Percentiles rank a stretch among this genome's conserved stretches.
phyloP scores from a whole-genome alignment of 2,329 filamentous ascomycete species.

The Coleophoma eucalyptorum region DNA sequence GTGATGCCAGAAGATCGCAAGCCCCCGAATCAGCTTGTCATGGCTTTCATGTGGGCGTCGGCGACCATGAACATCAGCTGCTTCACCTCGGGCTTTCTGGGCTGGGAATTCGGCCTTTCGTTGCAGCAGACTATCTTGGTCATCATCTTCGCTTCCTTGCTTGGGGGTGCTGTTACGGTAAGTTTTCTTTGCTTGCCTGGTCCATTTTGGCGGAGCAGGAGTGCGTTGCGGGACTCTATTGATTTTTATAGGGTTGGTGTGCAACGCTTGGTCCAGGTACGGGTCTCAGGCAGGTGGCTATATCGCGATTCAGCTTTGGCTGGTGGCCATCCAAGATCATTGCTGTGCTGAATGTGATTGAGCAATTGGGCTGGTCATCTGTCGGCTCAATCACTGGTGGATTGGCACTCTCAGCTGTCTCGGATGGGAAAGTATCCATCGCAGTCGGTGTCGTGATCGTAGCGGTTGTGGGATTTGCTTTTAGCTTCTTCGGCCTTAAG shows the following conservation, averaged over 20 bases:
- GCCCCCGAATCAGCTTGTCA: constrained; percentile 37
- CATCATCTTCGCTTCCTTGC: constrained; percentile 40
- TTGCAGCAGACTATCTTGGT: constrained; percentile 40
- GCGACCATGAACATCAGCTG: constrained; percentile 47
- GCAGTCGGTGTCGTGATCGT: constrained; percentile 17
- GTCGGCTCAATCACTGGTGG: constrained; percentile 19
- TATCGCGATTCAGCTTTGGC: constrained; percentile 44
- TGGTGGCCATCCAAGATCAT: constrained; percentile 48
- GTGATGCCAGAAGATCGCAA: constrained; percentile 39
- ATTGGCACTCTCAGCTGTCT: constrained; percentile 15
- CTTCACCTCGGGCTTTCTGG: constrained; percentile 48
- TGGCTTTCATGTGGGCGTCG: constrained; percentile 49
- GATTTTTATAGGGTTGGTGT: constrained; percentile 34
- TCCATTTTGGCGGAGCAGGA: not conserved
- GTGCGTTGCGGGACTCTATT: not conserved
- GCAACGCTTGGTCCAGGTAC: constrained; percentile 46
- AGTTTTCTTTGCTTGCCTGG: constrained; percentile 5
- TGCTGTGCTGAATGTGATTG: constrained; percentile 33
- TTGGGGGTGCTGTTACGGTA: constrained; percentile 36
- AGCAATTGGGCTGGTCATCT: constrained; percentile 18
- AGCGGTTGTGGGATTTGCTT: constrained; percentile 16
- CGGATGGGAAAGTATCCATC: constrained; percentile 11
- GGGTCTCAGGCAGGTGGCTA: constrained; percentile 46
- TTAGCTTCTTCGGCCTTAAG: constrained; percentile 22
- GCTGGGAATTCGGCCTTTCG: constrained; percentile 42